Evolutionary conservation across 441 rosid genomes (phyloP), one percentile per base, ranked within the genome.

Genomic region (Iberis amara): DNA sequence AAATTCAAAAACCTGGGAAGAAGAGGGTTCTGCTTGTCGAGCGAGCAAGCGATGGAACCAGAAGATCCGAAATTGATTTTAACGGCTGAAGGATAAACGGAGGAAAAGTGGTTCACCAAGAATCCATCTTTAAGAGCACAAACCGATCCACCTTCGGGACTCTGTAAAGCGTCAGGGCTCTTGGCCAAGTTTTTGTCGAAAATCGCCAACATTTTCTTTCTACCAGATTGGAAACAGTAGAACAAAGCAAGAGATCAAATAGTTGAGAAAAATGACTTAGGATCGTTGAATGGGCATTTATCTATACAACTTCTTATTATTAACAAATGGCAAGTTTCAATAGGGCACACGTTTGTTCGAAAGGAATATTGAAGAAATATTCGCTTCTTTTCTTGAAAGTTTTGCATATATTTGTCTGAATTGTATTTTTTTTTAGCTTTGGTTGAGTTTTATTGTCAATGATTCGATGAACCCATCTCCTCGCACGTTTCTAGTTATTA

Each of bases 141-240:
- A 8, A 55, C 70, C 0, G 81, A 39, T 43, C 63, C 82, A 9
- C 85, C 46, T 15, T 81, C 81, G 3, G 8, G 35, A 68, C 73
- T 77, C 70, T 64, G 76, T 4, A 92, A 75, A 13, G 82, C 97
- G 51, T 82, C 90, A 0, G 99, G 99, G 63, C 79, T 69, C 68
- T 86, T 86, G 0, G 89, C 97, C 62, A 86, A 89, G 41, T 84
- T 70, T 42, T 81, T 88, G 47, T 88, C 89, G 55, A 92, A 88
- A 28, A 92, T 80, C 6, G 97, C 99, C 62, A 92, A 40, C 99
- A 89, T 54, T 56, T 54, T 56, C 31, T 33, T 33, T n/a, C 41
- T 55, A 27, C 50, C 13, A 26, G 47, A 54, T 47, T 37, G 32
- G 46, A 39, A 24, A 7, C 52, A 40, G 33, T 39, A 0, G 13